Conservation (phyloP, 805 yeast genomes). For the Saturnispora gosingensis region DNA sequence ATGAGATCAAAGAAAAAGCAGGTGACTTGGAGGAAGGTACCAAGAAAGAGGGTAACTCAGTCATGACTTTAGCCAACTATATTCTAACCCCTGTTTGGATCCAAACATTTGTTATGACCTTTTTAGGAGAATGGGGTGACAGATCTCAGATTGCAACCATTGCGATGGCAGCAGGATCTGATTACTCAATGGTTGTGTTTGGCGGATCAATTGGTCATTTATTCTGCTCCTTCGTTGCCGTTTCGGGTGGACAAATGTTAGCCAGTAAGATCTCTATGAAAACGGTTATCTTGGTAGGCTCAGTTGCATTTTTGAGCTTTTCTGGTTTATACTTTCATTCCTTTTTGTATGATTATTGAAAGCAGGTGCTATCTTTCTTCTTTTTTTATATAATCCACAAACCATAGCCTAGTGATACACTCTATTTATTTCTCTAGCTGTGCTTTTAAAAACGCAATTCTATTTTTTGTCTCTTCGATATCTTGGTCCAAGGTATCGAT, state of each 20-base stretch:
- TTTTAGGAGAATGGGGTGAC: slow-evolving; percentile 98
- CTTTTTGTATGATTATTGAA: slow-evolving; percentile 34
- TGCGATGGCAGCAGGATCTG: slow-evolving; percentile 96
- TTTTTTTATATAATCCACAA: background rate
- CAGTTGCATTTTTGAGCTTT: slow-evolving; percentile 76
- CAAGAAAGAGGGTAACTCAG: background rate
- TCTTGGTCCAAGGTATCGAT: slow-evolving; percentile 6
- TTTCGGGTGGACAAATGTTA: slow-evolving; percentile 81
- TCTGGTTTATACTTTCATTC: slow-evolving; percentile 71
- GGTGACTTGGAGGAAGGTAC: slow-evolving; percentile 51
- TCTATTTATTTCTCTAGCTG: slow-evolving; percentile 1
- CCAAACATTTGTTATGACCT: slow-evolving; percentile 92
- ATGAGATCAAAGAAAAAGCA: slow-evolving; percentile 42
- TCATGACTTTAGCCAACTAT: slow-evolving; percentile 32
- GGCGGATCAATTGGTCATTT: slow-evolving; percentile 92
- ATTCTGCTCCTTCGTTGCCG: slow-evolving; percentile 80
- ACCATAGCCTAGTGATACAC: background rate
- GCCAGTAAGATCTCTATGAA: slow-evolving; percentile 88
- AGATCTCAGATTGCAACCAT: slow-evolving; percentile 96
- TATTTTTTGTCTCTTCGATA: background rate
- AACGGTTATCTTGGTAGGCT: slow-evolving; percentile 86
- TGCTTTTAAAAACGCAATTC: background rate
- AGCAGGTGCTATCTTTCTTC: background rate
- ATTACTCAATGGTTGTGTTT: slow-evolving; percentile 77
- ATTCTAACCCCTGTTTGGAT: slow-evolving; percentile 84